phyloP scores from a whole-genome alignment of 306 rosid genomes.

The Quercus ilex region DNA sequence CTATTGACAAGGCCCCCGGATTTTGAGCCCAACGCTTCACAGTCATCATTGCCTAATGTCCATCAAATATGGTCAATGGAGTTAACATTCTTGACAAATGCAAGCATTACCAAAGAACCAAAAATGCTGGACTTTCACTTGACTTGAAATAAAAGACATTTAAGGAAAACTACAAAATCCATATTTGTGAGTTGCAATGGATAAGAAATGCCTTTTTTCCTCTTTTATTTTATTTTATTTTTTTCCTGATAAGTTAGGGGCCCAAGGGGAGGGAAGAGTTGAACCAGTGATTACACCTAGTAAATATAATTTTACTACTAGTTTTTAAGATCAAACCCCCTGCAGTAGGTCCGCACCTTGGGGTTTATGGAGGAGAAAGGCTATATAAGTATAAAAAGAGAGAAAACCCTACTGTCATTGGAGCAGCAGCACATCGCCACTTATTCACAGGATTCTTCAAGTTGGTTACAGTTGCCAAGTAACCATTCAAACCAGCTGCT shows the following conservation, averaged over 20 bases:
- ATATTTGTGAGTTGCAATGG: not conserved
- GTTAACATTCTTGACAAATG: conserved; percentile 1
- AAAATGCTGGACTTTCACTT: not conserved
- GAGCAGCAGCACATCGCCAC: conserved; percentile 96
- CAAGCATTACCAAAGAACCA: conserved; percentile 1
- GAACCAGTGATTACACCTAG: no score
- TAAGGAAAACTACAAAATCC: not conserved
- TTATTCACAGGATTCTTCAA: conserved; percentile 79
- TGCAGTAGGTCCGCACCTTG: no score
- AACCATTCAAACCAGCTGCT: conserved; percentile 91
- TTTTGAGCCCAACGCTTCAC: conserved; percentile 92
- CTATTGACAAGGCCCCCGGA: conserved; percentile 71
- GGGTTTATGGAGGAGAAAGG: not conserved
- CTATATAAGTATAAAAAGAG: not conserved
- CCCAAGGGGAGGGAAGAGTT: no score
- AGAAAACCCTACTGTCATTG: conserved; percentile 57
- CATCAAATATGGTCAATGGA: conserved; percentile 13
- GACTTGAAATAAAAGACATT: not conserved
- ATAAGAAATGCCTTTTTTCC: not conserved
- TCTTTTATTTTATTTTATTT: no score
- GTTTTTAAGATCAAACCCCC: no score
- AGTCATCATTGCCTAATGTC: conserved; percentile 84
- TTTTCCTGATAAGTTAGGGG: no score
- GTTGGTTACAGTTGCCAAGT: conserved; percentile 90
- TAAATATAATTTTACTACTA: no score